phyloP scores from a whole-genome alignment of 164 flowering plant genomes.

The Litsea cubeba region DNA sequence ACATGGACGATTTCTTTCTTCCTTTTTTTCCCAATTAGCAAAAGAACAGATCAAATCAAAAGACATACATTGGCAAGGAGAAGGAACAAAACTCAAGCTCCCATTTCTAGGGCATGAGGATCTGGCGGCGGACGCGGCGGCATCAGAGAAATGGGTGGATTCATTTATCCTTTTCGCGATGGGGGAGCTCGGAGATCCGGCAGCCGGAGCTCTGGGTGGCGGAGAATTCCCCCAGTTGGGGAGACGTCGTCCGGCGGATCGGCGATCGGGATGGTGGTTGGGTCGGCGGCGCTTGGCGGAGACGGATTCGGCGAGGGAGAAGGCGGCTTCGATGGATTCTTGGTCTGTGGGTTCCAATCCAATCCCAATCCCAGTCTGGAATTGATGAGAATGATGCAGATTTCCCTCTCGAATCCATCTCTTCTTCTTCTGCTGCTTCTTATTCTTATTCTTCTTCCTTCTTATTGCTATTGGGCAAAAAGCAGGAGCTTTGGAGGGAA shows the following conservation, averaged over 20 bases:
- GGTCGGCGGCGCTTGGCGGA: background rate
- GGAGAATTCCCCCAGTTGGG: conserved; percentile 4
- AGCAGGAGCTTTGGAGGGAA: no score
- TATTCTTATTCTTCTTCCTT: no score
- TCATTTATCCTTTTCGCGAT: background rate
- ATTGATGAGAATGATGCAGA: background rate
- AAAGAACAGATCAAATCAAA: no score
- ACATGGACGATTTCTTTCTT: background rate
- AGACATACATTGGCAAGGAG: conserved; percentile 8
- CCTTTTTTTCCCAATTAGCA: no score
- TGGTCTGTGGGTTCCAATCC: conserved; percentile 4
- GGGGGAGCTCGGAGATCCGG: background rate
- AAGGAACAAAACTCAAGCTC: conserved; percentile 3
- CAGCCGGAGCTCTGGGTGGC: background rate
- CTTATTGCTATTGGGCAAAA: no score
- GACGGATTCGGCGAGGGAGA: conserved; percentile 2
- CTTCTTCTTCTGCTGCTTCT: background rate
- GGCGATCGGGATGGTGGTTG: background rate
- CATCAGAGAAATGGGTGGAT: background rate
- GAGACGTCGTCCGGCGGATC: conserved; percentile 5
- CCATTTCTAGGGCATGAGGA: background rate
- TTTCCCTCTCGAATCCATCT: background rate
- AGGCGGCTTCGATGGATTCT: conserved; percentile 2
- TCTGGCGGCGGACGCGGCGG: background rate
- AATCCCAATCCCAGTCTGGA: background rate